A percentile compares a stretch with the other conserved stretches of the same genome.
These are phyloP conservation scores for Tricholoma matsutake DNA, from an alignment of 768 basidiomycete species.

Conservation along the genomic window DNA sequence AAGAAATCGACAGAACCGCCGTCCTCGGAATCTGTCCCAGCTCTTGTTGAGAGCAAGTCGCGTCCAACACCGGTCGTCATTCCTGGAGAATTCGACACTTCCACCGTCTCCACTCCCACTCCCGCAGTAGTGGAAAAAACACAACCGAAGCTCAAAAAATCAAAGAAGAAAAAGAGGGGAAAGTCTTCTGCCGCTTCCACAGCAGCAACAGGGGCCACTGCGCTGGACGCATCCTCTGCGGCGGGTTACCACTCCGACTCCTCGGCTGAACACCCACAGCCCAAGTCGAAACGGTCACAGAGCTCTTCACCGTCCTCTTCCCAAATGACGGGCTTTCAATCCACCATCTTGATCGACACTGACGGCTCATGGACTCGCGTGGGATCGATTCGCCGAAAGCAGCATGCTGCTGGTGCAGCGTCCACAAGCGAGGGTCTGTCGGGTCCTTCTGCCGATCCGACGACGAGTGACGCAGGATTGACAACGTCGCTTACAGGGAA, in stretches of 20 bases:
- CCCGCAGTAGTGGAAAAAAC: not conserved
- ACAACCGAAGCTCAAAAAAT: slow-evolving; percentile 9
- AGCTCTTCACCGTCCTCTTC: slow-evolving; percentile 13
- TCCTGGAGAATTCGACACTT: slow-evolving; percentile 43
- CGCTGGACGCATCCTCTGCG: slow-evolving; percentile 11
- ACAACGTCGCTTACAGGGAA: slow-evolving; percentile 43
- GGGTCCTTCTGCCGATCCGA: slow-evolving; percentile 30
- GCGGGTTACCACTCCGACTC: slow-evolving; percentile 19
- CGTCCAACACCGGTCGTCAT: slow-evolving; percentile 32
- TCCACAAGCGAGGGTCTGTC: slow-evolving; percentile 19
- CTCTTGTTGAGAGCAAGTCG: not conserved
- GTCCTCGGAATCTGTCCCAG: not conserved
- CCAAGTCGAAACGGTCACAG: slow-evolving; percentile 6
- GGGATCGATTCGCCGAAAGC: slow-evolving; percentile 39
- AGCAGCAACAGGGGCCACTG: not conserved
- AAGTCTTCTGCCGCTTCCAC: slow-evolving; percentile 21
- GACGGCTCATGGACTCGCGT: slow-evolving; percentile 75
- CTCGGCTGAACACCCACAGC: slow-evolving; percentile 6
- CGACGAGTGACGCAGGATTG: slow-evolving; percentile 50
- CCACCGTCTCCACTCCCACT: not conserved
- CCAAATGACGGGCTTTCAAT: slow-evolving; percentile 23
- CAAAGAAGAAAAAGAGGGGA: slow-evolving; percentile 40
- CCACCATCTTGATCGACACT: slow-evolving; percentile 42
- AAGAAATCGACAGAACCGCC: slow-evolving; percentile 9
- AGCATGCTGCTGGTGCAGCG: not conserved